Evolutionary conservation across 2,329 filamentous ascomycete species (phyloP), one percentile per base, ranked within the genome.

Genomic region (Verticillium isaacii): DNA sequence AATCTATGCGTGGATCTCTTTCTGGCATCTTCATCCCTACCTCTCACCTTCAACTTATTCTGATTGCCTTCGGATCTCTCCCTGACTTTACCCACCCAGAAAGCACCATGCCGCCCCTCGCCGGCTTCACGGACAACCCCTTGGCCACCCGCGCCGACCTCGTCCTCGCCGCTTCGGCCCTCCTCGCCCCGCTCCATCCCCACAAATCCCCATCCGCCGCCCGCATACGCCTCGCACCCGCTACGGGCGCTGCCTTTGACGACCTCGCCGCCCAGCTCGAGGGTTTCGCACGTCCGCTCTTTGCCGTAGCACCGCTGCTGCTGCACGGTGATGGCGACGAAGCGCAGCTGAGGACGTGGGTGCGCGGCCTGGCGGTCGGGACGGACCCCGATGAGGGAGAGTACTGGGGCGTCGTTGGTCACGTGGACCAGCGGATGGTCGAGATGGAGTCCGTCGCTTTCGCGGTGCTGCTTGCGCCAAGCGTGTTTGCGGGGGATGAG

Each of bases 361-460:
- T 66, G 9, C 19, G 25, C 1, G 69, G 69, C 15, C 17, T 70
- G 2, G 32, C 29, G 9, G 29, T 52, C 1, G 70, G 69, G 25
- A 70, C 68, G 2, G 64, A 71, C 56, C 68, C 67, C 1, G 41
- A 15, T 3, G 59, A 63, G 14, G 50, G 59, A 3, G 69, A 71
- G 61, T 80, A 78, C 63, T 80, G 78, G 78, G 77, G 77, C 0
- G 69, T 72, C 7, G 69, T 80, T 0, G 68, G 69, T 1, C 65
- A 77, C 15, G 67, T 72, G 5, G 77, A 80, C 63, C 78, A 80
- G 66, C 66, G 78, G 5, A 80, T 80, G 78, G 78, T 80, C 2
- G 78, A 81, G 66, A 75, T 77, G 68, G 78, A 80, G 63, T 75
- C 77, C 29, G 74, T 80, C 17, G 74, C 77, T 1, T 79, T 75